Evolutionary conservation across 805 yeast species (phyloP).

Genomic region (Hanseniaspora jakobsenii): DNA sequence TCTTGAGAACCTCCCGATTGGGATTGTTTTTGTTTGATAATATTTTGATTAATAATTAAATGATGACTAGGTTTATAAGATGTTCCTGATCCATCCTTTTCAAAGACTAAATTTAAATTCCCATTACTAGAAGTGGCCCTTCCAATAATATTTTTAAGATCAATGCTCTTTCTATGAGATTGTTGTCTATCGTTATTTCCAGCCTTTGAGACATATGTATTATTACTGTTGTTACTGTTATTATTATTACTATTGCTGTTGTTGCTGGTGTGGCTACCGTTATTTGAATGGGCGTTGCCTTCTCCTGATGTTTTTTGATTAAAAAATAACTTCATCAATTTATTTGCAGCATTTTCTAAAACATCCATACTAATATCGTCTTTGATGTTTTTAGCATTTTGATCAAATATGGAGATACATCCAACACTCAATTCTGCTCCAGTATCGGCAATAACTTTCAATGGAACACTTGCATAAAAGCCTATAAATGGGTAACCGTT

Average conservation of each 20-base stretch:
- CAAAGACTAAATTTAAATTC: slow-evolving; percentile 35
- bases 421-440: slow-evolving; percentile 38
- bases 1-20: slow-evolving; percentile 23
- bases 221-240: too few relatives aligned
- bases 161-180: slow-evolving; percentile 22
- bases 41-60: slow-evolving; percentile 32
- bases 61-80: slow-evolving; percentile 42
- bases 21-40: slow-evolving; percentile 21
- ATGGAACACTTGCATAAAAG: slow-evolving; percentile 57
- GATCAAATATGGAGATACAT: slow-evolving; percentile 40
- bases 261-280: too few relatives aligned
- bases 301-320: too few relatives aligned
- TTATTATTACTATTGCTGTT: too few relatives aligned
- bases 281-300: too few relatives aligned
- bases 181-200: slow-evolving; percentile 2
- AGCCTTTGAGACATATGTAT: neutral
- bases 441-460: slow-evolving; percentile 29
- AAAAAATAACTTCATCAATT: slow-evolving; percentile 29
- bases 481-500: slow-evolving; percentile 46
- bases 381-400: too few relatives aligned
- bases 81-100: slow-evolving; percentile 53
- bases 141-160: slow-evolving; percentile 34
- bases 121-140: slow-evolving; percentile 43
- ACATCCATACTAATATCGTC: too few relatives aligned
- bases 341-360: slow-evolving; percentile 25